Conservation (phyloP, 2,329 filamentous ascomycete genomes). For the Didymella arachidicola region DNA sequence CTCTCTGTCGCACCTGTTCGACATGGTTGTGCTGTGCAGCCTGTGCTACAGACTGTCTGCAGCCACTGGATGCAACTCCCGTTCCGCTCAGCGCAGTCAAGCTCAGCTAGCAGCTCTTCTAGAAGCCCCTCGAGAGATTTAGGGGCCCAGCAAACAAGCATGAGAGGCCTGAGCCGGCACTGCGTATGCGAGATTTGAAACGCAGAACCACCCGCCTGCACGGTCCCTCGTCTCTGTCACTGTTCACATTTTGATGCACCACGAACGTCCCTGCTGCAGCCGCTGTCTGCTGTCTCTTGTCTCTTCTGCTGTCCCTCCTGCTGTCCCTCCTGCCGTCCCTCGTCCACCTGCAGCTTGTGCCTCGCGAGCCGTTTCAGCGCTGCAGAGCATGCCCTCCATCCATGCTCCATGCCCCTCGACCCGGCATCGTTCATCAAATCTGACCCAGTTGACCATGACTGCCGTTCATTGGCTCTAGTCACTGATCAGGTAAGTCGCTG, state of each 20-base stretch:
- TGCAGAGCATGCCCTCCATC: slow-evolving; percentile 16
- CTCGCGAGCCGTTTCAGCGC: slow-evolving; percentile 23
- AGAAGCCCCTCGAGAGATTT: slow-evolving; percentile 49
- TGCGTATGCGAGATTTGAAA: slow-evolving; percentile 36
- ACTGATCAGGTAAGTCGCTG: slow-evolving; percentile 25
- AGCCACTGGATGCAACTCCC: slow-evolving; percentile 34
- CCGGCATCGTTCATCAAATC: slow-evolving; percentile 7
- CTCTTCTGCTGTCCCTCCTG: too few relatives aligned
- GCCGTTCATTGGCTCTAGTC: slow-evolving; percentile 21
- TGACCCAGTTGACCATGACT: slow-evolving; percentile 26
- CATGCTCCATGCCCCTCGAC: neutral
- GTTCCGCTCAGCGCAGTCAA: slow-evolving; percentile 26
- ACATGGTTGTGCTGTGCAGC: slow-evolving; percentile 34
- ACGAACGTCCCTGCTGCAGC: neutral
- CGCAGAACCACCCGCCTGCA: slow-evolving; percentile 26
- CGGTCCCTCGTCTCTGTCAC: slow-evolving; percentile 21
- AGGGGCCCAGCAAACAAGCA: slow-evolving; percentile 32
- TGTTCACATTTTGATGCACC: slow-evolving; percentile 17
- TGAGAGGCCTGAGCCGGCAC: slow-evolving; percentile 28
- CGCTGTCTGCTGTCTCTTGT: slow-evolving; percentile 14
- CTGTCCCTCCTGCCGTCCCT: slow-evolving; percentile 7
- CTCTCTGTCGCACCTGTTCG: slow-evolving; percentile 34
- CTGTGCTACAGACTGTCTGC: slow-evolving; percentile 28
- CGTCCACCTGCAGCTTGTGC: slow-evolving; percentile 22
- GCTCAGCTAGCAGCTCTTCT: slow-evolving; percentile 47